Base-by-base conservation (phyloP, 768 basidiomycete species). In the Lactifluus piperatus region DNA sequence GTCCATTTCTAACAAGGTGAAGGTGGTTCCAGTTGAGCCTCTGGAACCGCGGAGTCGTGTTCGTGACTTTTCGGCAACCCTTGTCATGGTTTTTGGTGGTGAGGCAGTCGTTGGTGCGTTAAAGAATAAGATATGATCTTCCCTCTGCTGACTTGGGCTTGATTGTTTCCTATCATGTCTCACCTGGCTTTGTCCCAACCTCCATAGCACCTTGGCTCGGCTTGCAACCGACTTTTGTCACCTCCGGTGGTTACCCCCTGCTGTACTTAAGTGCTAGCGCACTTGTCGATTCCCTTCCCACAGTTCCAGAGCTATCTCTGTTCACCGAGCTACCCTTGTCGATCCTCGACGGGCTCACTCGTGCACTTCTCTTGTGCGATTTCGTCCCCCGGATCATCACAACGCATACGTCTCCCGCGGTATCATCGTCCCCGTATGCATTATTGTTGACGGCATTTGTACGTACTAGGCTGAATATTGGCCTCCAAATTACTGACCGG, bases 1-100 rank as follows among this genome's bases (percentile, higher is more conserved):
- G 16, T 47, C 30, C 22, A 29, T 29, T 5, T 9, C 26, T 5
- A n/a, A 11, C 14, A 30, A 30, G 34, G 37, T 11, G 44, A 60
- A 51, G 29, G 45, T 46, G 37, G 50, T 5, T 22, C 32, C 18
- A n/a, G 18, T 44, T 13, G 48, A 34, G n/a, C 52, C 45, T 4
- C 22, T 22, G n/a, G 62, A 63, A 46, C 36, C 32, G 34, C 59
- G 62, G 27, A 39, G 62, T 41, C 47, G 57, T 30, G 62, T 52
- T 32, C 64, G 64, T 34, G 55, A 65, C 47, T 30, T 60, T 37
- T 57, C 55, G 29, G 47, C 64, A 20, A 54, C 16, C 52, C 62
- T 65, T 43, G 5, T 65, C 13, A 59, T 65, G 54, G 64, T 65
- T n/a, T 65, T 60, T 20, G 62, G 62, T 59, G 64, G 64, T 10